Conservation (phyloP, 75 land plant species). For the Pseudotsuga menziesii region DNA sequence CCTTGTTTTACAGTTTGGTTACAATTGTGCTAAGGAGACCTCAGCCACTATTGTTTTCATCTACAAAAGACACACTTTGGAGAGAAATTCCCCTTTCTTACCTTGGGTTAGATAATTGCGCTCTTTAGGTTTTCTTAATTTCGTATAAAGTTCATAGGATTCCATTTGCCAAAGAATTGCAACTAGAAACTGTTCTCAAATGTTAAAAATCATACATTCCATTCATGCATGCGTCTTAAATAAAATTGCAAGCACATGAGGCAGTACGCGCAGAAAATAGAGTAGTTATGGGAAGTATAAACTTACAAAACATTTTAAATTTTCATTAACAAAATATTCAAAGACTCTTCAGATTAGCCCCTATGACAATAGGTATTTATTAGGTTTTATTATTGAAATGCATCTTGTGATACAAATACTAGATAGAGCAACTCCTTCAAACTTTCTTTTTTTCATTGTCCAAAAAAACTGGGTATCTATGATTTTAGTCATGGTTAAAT, state of each 20-base stretch:
- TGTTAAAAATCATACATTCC: too few species aligned
- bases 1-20: slow-evolving; percentile 71
- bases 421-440: too few species aligned
- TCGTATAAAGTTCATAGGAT: neutral
- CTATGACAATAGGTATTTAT: slow-evolving; percentile 67
- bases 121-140: neutral
- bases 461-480: too few species aligned
- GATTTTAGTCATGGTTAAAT: too few species aligned
- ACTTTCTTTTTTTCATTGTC: too few species aligned
- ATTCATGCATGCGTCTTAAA: too few species aligned
- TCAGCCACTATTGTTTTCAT: slow-evolving; percentile 48
- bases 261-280: neutral
- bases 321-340: neutral
- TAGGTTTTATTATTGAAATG: too few species aligned
- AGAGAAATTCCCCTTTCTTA: slow-evolving; percentile 60
- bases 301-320: neutral
- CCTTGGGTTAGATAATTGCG: slow-evolving; percentile 42
- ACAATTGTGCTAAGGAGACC: slow-evolving; percentile 37
- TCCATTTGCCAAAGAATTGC: neutral
- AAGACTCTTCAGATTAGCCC: slow-evolving; percentile 34
- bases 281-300: neutral
- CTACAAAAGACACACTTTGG: slow-evolving; percentile 59
- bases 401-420: too few species aligned
- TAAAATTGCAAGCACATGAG: too few species aligned
- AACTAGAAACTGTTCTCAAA: too few species aligned